A percentile compares a stretch with the other conserved stretches of the same genome.
Evolutionary conservation across 1,284 basidiomycete species (phyloP).

Genomic region (Pulveroboletus sp.): DNA sequence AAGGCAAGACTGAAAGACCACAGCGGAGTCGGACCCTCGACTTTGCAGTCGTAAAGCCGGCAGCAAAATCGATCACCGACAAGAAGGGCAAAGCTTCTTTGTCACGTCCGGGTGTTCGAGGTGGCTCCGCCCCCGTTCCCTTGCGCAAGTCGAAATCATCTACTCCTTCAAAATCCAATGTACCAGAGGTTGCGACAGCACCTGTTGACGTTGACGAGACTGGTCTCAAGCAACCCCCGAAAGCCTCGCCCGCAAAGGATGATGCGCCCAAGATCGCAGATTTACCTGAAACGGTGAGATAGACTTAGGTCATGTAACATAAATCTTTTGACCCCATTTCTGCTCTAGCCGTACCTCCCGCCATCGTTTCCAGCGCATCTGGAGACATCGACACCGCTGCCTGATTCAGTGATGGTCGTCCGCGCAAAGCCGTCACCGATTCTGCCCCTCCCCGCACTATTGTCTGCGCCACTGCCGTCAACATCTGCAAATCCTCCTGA

Average conservation of each 20-base stretch:
- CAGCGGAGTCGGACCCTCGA: conserved; percentile 26
- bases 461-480: conserved; percentile 21
- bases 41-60: conserved; percentile 37
- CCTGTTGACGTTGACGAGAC: background rate
- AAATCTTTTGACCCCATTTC: conserved; percentile 15
- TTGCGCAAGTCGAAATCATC: background rate
- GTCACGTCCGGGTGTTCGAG: conserved; percentile 2
- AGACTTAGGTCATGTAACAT: conserved; percentile 4
- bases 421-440: conserved; percentile 34
- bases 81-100: conserved; percentile 22
- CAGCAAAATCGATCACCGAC: conserved; percentile 7
- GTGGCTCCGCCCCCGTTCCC: conserved; percentile 4
- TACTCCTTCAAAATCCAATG: conserved; percentile 4
- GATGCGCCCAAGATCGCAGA: conserved; percentile 28
- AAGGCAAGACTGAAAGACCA: conserved; percentile 7
- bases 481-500: conserved; percentile 15
- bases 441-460: conserved; percentile 21
- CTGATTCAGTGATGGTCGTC: conserved; percentile 11
- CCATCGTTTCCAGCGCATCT: conserved; percentile 35
- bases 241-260: conserved; percentile 4
- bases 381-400: conserved; percentile 33
- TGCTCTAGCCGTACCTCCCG: conserved; percentile 32
- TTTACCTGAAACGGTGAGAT: conserved; percentile 34
- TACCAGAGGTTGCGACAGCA: background rate
- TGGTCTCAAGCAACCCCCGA: background rate